These are phyloP conservation scores for Detonula confervacea DNA, from an alignment of 352 stramenopile genomes.

Conservation along the genomic window DNA sequence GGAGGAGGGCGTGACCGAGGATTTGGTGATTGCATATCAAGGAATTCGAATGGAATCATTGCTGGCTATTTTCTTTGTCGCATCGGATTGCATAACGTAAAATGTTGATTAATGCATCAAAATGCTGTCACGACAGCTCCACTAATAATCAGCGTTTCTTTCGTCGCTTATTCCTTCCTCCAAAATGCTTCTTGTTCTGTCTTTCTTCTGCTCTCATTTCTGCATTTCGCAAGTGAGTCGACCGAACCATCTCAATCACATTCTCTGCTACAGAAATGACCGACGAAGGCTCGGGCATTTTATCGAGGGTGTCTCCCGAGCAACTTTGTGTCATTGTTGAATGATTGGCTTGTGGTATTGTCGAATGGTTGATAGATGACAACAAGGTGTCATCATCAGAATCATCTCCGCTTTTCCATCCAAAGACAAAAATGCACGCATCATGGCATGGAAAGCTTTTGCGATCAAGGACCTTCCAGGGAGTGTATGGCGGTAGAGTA, in stretches of 20 bases:
- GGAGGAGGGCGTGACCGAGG: too few relatives aligned
- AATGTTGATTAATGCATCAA: background rate
- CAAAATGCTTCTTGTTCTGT: slow-evolving; percentile 1
- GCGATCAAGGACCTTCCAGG: slow-evolving; percentile 95
- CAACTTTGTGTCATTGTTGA: slow-evolving; percentile 22
- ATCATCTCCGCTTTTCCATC: slow-evolving; percentile 23
- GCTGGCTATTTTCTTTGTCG: too few relatives aligned
- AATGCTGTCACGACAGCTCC: background rate
- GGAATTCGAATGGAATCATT: too few relatives aligned
- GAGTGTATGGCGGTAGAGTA: slow-evolving; percentile 92
- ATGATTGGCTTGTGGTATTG: background rate
- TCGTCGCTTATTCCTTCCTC: slow-evolving; percentile 11
- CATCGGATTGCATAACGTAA: background rate
- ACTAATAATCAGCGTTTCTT: slow-evolving; percentile 1
- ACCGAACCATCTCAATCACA: slow-evolving; percentile 45
- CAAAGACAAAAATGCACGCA: slow-evolving; percentile 94
- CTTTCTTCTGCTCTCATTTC: background rate
- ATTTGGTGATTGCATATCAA: too few relatives aligned
- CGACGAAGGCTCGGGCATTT: slow-evolving; percentile 8
- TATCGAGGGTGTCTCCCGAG: background rate
- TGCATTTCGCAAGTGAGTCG: slow-evolving; percentile 32
- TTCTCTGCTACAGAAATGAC: slow-evolving; percentile 40
- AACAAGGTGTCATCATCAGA: background rate
- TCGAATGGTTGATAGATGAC: too few relatives aligned
- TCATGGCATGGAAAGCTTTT: slow-evolving; percentile 96